These are phyloP conservation scores for Pilobolus umbonatus DNA, from an alignment of 192 early-diverging fungal genomes.

Conservation along the genomic window DNA sequence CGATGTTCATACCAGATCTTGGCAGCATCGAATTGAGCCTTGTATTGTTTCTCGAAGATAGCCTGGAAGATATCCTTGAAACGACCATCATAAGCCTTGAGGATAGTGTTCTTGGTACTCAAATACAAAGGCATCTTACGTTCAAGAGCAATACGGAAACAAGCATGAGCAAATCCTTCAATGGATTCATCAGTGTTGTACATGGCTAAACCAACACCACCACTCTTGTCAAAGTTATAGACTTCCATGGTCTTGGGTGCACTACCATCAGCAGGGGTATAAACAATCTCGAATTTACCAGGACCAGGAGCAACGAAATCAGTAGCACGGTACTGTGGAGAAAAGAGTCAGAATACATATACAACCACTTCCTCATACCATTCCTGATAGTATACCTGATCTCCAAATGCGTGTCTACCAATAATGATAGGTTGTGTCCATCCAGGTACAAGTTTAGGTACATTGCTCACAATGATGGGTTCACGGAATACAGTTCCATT, in stretches of 20 bases:
- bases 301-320: slow-evolving; percentile 87
- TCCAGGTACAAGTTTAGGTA: slow-evolving; percentile 86
- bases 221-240: slow-evolving; percentile 69
- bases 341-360: slow-evolving; percentile 45
- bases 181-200: slow-evolving; percentile 93
- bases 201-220: slow-evolving; percentile 94
- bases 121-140: slow-evolving; percentile 96
- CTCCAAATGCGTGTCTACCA: slow-evolving; percentile 93
- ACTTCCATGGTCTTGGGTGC: slow-evolving; percentile 59
- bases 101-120: slow-evolving; percentile 96
- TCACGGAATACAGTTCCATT: slow-evolving; percentile 97
- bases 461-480: slow-evolving; percentile 91
- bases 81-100: slow-evolving; percentile 96
- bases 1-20: slow-evolving; percentile 97
- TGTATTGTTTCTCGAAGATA: slow-evolving; percentile 65
- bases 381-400: slow-evolving; percentile 58
- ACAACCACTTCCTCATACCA: too few species aligned
- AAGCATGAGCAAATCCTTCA: slow-evolving; percentile 86
- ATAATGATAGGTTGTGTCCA: slow-evolving; percentile 95
- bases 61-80: slow-evolving; percentile 98
- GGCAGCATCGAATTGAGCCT: slow-evolving; percentile 15
- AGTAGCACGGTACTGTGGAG: slow-evolving; percentile 83
- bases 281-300: slow-evolving; percentile 80
- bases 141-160: slow-evolving; percentile 89
- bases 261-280: slow-evolving; percentile 67